phyloP scores from a whole-genome alignment of 2,329 filamentous ascomycete species.

The Laburnicola sp. region DNA sequence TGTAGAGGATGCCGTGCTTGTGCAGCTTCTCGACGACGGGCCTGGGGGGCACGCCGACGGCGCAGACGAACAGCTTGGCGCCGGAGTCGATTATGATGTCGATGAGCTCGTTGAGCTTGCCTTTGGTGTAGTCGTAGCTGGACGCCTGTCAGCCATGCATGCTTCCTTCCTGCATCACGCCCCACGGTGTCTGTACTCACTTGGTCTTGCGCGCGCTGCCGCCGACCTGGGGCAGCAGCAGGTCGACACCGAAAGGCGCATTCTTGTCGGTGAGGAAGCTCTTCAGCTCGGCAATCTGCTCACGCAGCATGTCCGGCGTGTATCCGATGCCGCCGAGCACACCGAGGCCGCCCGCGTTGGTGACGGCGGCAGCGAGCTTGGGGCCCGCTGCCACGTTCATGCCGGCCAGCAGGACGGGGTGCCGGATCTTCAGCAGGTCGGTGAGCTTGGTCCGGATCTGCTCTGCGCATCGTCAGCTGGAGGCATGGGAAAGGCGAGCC shows the following conservation, averaged over 20 bases:
- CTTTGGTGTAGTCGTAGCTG: conserved; percentile 42
- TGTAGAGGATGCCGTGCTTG: conserved; percentile 30
- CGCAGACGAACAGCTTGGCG: conserved; percentile 42
- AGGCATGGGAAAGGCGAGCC: conserved; percentile 21
- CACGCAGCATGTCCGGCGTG: conserved; percentile 29
- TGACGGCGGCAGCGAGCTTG: conserved; percentile 29
- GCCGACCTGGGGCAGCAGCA: conserved; percentile 41
- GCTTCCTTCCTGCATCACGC: conserved; percentile 1
- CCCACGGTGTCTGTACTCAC: not conserved
- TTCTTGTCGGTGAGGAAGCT: conserved; percentile 24
- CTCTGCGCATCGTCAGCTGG: conserved; percentile 58
- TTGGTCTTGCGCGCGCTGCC: conserved; percentile 41
- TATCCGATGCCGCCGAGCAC: conserved; percentile 30
- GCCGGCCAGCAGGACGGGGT: conserved; percentile 35
- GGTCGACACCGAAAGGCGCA: conserved; percentile 41
- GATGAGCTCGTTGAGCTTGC: conserved; percentile 34
- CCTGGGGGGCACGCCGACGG: conserved; percentile 38
- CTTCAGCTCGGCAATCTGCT: conserved; percentile 36
- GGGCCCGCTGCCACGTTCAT: conserved; percentile 31
- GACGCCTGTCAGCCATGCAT: too few species aligned
- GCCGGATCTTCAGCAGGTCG: conserved; percentile 21
- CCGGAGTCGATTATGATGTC: conserved; percentile 41
- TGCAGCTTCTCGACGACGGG: conserved; percentile 40
- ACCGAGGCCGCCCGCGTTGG: conserved; percentile 33
- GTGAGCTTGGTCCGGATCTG: conserved; percentile 76